Evolutionary conservation across 257 asterid species (phyloP), one percentile per base, ranked within the genome.

Genomic region (Solanum appendiculatum): DNA sequence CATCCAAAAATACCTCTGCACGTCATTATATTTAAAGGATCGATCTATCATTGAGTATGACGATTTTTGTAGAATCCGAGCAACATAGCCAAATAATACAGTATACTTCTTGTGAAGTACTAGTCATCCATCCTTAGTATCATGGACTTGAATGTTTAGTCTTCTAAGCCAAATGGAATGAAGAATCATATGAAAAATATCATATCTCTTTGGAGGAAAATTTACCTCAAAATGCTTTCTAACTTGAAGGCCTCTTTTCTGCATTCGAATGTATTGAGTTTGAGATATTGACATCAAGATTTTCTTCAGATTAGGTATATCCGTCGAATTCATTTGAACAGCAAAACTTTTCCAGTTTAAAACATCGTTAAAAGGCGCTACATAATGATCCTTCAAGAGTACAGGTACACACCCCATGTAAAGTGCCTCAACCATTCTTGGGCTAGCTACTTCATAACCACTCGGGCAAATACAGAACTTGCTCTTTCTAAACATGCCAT

Each of bases 381-480:
- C 94, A 20, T 93, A 93, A 69, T 91, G 88, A 78, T 88, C 92
- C 89, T 93, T 91, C 33, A 93, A 93, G 2, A 93, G 93, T 66
- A 93, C 92, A 0, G 94, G 94, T 2, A 92, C 93, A 9, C 96
- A 92, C 3, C 96, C 96, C 91, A 86, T 92, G 77, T 93, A 93
- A 3, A 93, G 87, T 21, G 92, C 94, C 88, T 93, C 94, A 40
- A 93, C 94, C 96, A 93, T 93, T 84, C 96, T 89, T 3, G 96
- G 96, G 37, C 94, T 93, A 11, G 96, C 96, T 0, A 93, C 96
- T 87, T 93, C 96, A 90, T 91, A 92, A 0, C 95, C 96, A 18
- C 96, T 93, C 20, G 94, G 94, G 42, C 94, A 93, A 13, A 93
- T 90, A 86, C 96, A 92, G 75, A 88, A 93, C 89, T 91, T 93